phyloP scores from a whole-genome alignment of 2,329 filamentous ascomycete species.

The Endothia cerciana region DNA sequence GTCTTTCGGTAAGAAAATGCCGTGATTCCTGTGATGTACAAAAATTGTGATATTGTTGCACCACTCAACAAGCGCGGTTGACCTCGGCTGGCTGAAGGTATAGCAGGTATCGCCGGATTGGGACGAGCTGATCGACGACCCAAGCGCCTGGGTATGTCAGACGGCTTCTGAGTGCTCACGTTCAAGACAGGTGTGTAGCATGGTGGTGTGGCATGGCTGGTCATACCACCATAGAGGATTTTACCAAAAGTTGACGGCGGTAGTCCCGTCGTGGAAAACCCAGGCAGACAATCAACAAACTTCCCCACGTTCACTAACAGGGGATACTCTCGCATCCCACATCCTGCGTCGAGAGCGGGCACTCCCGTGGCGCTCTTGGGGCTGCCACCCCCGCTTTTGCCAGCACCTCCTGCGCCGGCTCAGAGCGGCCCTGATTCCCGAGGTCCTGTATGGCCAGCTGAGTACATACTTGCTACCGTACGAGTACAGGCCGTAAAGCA shows the following conservation, averaged over 20 bases:
- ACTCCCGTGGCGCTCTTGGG: background rate
- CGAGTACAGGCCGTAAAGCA: background rate
- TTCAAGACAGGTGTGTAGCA: background rate
- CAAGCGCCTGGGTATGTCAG: too few relatives aligned
- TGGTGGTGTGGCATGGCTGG: background rate
- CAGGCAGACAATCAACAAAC: background rate
- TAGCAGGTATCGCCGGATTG: background rate
- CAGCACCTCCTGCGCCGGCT: background rate
- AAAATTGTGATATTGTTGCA: background rate
- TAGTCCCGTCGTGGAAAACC: background rate
- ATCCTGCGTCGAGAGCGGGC: background rate
- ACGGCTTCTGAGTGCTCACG: background rate
- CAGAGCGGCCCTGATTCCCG: background rate
- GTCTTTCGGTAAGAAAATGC: too few relatives aligned
- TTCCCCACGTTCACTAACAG: background rate
- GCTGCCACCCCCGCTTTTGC: conserved; percentile 8
- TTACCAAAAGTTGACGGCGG: background rate
- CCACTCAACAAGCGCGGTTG: background rate
- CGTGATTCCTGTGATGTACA: background rate
- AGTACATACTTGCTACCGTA: conserved; percentile 5
- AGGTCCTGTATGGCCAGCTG: background rate
- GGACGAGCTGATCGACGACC: too few relatives aligned
- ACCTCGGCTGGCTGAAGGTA: background rate
- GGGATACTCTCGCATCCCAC: background rate
- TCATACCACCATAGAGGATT: background rate